Percentiles rank a stretch among this genome's conserved stretches.
phyloP scores from a whole-genome alignment of 2,329 filamentous ascomycete genomes.

The Karstenula rhodostoma region DNA sequence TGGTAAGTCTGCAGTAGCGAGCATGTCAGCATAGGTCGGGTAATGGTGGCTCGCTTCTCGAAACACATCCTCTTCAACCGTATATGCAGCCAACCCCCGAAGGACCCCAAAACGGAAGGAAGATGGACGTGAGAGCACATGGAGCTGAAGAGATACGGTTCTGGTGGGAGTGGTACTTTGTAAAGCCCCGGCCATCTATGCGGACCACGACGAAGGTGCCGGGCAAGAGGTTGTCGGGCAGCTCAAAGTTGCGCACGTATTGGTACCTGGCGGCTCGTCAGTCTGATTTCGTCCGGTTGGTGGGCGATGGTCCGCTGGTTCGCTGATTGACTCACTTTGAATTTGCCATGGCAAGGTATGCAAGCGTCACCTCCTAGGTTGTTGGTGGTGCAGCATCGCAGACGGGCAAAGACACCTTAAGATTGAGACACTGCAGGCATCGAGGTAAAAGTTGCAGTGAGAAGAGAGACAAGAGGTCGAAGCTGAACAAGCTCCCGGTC shows the following conservation, averaged over 20 bases:
- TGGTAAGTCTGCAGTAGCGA: slow-evolving; percentile 69
- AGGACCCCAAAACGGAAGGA: slow-evolving; percentile 12
- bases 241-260: slow-evolving; percentile 92
- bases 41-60: slow-evolving; percentile 11
- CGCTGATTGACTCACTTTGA: slow-evolving; percentile 25
- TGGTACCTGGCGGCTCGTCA: slow-evolving; percentile 71
- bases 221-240: slow-evolving; percentile 77
- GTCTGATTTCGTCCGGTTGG: slow-evolving; percentile 2
- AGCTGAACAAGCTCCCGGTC: slow-evolving; percentile 2
- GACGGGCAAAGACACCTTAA: slow-evolving; percentile 1
- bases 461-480: slow-evolving; percentile 7
- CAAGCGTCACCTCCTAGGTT: slow-evolving; percentile 3
- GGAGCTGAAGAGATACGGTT: neutral
- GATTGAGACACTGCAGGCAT: slow-evolving; percentile 10
- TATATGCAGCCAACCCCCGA: slow-evolving; percentile 27
- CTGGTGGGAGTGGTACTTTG: slow-evolving; percentile 68
- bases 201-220: slow-evolving; percentile 97
- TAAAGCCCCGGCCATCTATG: slow-evolving; percentile 93
- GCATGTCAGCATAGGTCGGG: slow-evolving; percentile 12
- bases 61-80: slow-evolving; percentile 10
- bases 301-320: neutral
- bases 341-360: slow-evolving; percentile 27
- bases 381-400: slow-evolving; percentile 22
- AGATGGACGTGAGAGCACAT: slow-evolving; percentile 4
- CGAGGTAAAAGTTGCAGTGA: slow-evolving; percentile 1